These are phyloP conservation scores for Xylariaceae sp. DNA, from an alignment of 2,329 filamentous ascomycete species.

Conservation along the genomic window DNA sequence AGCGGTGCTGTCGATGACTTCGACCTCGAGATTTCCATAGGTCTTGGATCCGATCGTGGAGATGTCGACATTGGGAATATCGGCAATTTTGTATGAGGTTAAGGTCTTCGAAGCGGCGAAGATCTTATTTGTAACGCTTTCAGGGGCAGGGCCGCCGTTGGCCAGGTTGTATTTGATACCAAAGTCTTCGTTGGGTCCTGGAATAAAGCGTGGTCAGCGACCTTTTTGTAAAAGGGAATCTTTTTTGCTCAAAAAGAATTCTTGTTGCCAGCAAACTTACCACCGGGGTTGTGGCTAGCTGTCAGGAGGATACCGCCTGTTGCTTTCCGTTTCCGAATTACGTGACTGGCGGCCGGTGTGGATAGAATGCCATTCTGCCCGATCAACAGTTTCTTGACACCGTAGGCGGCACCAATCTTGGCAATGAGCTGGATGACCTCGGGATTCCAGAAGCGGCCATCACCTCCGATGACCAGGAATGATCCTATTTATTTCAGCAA, in stretches of 20 bases:
- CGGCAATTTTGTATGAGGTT: slow-evolving; percentile 85
- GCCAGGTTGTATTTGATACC: slow-evolving; percentile 99
- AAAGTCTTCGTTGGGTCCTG: slow-evolving; percentile 90
- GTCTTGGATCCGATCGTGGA: slow-evolving; percentile 74
- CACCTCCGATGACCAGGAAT: slow-evolving; percentile 93
- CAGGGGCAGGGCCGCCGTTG: slow-evolving; percentile 92
- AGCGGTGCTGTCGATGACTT: slow-evolving; percentile 86
- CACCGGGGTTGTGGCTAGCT: slow-evolving; percentile 96
- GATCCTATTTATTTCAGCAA: slow-evolving; percentile 43
- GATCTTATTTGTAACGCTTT: slow-evolving; percentile 97
- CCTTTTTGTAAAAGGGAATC: neutral
- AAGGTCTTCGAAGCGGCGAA: slow-evolving; percentile 86
- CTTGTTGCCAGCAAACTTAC: slow-evolving; percentile 47
- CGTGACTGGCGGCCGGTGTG: slow-evolving; percentile 90
- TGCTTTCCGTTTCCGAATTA: slow-evolving; percentile 91
- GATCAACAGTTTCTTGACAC: slow-evolving; percentile 97
- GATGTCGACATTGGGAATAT: slow-evolving; percentile 83
- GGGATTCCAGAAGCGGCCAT: slow-evolving; percentile 95
- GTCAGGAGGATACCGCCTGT: slow-evolving; percentile 96
- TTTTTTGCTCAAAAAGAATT: neutral
- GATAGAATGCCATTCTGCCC: slow-evolving; percentile 95
- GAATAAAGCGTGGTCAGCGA: slow-evolving; percentile 9
- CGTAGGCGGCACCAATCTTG: slow-evolving; percentile 94
- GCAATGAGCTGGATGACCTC: slow-evolving; percentile 96
- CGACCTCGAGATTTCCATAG: slow-evolving; percentile 85